These are phyloP conservation scores for Excoecaria agallocha DNA, from an alignment of 345 rosid genomes.

Conservation along the genomic window DNA sequence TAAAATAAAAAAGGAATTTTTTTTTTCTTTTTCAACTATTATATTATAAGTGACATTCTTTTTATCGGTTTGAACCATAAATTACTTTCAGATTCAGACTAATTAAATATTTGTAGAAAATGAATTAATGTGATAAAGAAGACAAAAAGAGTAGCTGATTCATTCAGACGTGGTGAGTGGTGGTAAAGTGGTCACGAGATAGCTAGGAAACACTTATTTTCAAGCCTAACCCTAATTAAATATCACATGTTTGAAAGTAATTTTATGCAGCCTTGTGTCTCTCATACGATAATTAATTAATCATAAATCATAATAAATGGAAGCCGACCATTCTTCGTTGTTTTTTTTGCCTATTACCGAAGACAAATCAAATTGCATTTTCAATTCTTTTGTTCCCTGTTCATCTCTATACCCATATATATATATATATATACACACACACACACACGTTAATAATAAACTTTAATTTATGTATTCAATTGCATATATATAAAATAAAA, in stretches of 20 bases:
- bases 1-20: too few species aligned
- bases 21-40: too few species aligned
- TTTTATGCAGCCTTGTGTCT: neutral
- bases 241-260: constrained; percentile 10
- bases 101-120: neutral
- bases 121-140: neutral
- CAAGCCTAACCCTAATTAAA: neutral
- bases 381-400: too few species aligned
- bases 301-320: neutral
- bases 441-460: too few species aligned
- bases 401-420: too few species aligned
- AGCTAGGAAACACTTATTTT: too few species aligned
- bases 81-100: too few species aligned
- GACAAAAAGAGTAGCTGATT: constrained; percentile 3
- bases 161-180: neutral
- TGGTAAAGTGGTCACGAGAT: constrained; percentile 14
- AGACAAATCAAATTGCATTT: too few species aligned
- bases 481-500: neutral
- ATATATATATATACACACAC: too few species aligned
- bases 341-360: neutral
- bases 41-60: too few species aligned
- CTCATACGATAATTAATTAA: neutral
- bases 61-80: too few species aligned
- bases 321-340: neutral
- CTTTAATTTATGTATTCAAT: too few species aligned